phyloP scores from a whole-genome alignment of 768 basidiomycete species.

The Phlebiopsis flavidoalba region DNA sequence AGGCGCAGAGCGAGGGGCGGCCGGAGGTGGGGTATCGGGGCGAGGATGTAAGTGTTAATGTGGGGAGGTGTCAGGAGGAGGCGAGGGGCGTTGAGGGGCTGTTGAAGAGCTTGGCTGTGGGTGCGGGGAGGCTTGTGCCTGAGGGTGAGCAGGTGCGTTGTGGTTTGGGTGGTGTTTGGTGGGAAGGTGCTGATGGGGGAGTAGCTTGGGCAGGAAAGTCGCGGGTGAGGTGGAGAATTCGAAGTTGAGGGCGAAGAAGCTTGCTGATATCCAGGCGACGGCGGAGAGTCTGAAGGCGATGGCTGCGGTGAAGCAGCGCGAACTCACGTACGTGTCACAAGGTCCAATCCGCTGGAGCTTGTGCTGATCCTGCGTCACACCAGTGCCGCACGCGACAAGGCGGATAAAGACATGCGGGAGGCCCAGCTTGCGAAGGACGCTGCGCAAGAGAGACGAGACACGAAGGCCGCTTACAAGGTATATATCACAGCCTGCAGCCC shows the following conservation, averaged over 20 bases:
- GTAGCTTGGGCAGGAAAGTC: not conserved
- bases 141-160: not conserved
- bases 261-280: not conserved
- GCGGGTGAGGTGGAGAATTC: not conserved
- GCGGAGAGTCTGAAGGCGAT: not conserved
- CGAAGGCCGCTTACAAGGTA: not conserved
- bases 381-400: not conserved
- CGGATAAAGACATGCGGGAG: not conserved
- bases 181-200: not conserved
- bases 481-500: not conserved
- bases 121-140: not conserved
- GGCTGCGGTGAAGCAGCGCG: not conserved
- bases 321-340: not conserved
- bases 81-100: not conserved
- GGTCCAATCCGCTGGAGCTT: no score
- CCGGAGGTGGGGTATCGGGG: not conserved
- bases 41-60: not conserved
- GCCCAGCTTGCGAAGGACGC: no score
- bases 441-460: not conserved
- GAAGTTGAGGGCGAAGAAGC: not conserved
- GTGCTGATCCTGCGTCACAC: not conserved
- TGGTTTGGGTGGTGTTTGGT: no score
- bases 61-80: constrained; percentile 1
- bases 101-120: not conserved
- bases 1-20: not conserved